Evolutionary conservation across 176 grass and related monocot genomes (phyloP).

Genomic region (Rhynchospora breviuscula): DNA sequence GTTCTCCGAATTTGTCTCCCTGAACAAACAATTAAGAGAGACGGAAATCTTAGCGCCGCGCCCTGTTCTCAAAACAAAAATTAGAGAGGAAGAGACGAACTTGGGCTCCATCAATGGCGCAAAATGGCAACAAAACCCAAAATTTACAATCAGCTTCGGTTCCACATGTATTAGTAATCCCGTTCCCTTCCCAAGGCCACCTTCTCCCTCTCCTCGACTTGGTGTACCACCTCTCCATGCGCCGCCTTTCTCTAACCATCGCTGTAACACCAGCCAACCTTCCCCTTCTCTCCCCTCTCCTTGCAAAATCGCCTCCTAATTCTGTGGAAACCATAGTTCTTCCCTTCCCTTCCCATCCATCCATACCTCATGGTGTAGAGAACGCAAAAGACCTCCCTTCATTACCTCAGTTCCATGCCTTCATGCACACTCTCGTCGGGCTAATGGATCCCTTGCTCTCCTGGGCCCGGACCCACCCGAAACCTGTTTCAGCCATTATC

Average conservation of each 20-base stretch:
- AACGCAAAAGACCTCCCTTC: constrained; percentile 31
- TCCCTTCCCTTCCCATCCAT: constrained; percentile 50
- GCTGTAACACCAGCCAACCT: constrained; percentile 38
- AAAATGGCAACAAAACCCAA: not conserved
- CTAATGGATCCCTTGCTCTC: constrained; percentile 22
- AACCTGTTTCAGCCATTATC: constrained; percentile 35
- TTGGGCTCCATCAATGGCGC: constrained; percentile 22
- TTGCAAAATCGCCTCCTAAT: constrained; percentile 31
- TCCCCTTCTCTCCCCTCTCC: constrained; percentile 47
- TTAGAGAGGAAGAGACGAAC: not conserved
- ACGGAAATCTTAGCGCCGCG: no score
- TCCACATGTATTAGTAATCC: constrained; percentile 47
- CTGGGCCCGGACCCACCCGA: constrained; percentile 11
- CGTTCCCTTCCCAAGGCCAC: constrained; percentile 57
- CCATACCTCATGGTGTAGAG: constrained; percentile 41
- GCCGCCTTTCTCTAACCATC: constrained; percentile 44
- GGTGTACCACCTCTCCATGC: constrained; percentile 33
- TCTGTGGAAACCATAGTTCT: constrained; percentile 33
- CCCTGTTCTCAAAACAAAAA: not conserved
- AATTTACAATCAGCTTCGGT: not conserved
- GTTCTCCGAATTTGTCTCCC: no score
- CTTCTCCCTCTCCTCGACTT: constrained; percentile 48
- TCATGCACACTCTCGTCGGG: constrained; percentile 7
- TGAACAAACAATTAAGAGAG: no score
- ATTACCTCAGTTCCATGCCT: constrained; percentile 4